Evolutionary conservation across 306 rosid genomes (phyloP).

Genomic region (Castanea sativa): DNA sequence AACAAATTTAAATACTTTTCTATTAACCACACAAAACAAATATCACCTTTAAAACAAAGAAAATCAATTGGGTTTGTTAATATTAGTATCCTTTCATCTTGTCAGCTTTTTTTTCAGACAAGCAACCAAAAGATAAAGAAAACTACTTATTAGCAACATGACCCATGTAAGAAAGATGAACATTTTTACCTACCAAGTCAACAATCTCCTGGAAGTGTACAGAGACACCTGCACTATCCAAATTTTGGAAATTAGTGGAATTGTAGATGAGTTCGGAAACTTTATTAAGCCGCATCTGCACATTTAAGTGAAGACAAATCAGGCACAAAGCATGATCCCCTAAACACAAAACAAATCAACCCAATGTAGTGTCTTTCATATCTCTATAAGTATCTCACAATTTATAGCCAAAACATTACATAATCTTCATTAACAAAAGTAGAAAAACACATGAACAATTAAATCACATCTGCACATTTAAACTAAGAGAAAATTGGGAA

Average conservation of each 20-base stretch:
- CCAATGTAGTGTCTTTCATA: too few relatives aligned
- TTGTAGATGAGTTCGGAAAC: constrained; percentile 96
- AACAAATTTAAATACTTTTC: background rate
- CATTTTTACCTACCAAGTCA: constrained; percentile 72
- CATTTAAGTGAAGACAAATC: too few relatives aligned
- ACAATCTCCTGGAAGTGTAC: constrained; percentile 90
- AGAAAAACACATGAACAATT: too few relatives aligned
- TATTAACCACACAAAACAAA: background rate
- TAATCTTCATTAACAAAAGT: too few relatives aligned
- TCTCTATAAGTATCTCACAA: too few relatives aligned
- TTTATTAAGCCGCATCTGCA: constrained; percentile 73
- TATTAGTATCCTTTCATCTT: background rate
- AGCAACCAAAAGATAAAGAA: background rate
- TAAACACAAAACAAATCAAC: too few relatives aligned
- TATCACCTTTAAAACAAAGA: background rate
- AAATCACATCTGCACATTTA: constrained; percentile 26
- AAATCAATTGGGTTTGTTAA: background rate
- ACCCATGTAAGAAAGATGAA: constrained; percentile 6
- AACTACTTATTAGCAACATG: background rate
- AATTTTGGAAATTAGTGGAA: constrained; percentile 84
- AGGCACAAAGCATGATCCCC: too few relatives aligned
- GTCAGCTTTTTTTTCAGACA: background rate
- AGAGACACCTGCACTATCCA: constrained; percentile 91
- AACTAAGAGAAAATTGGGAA: background rate
- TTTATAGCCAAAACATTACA: too few relatives aligned